Base-by-base conservation (phyloP, 352 stramenopile species). In the Blastocystis sp. region DNA sequence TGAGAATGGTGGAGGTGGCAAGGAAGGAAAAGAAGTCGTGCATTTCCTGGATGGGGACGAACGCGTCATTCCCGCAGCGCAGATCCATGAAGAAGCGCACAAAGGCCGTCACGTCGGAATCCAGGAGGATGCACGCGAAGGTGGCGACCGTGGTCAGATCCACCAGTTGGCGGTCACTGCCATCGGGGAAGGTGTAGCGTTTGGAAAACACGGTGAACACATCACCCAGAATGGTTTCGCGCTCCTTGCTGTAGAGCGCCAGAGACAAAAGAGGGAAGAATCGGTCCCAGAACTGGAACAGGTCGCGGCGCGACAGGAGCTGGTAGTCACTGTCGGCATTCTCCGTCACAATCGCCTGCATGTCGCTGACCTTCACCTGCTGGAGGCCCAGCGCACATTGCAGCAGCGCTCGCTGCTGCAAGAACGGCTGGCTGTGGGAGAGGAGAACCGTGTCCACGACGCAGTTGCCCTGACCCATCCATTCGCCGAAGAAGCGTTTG, bases 401-500 rank as follows among this genome's bases (percentile, higher is more conserved):
- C 19, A 64, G 57, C 1, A 6, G 64, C 14, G 64, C 21, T 17
- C 24, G 10, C n/a, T 54, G 71, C 34, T 54, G 17, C 21, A 66
- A 48, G 17, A 68, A 48, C 6, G 57, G 48, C 17, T 81, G n/a
- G 3, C 1, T 34, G 52, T 64, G 14, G 38, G 21, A n/a, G 21
- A 81, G 54, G 28, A 81, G 3, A 34, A 42, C 14, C 21, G 42
- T 14, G n/a, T 81, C 71, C 3, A 81, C n/a, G 11, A 6, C 40
- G 4, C 28, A 34, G 40, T 40, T 66, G 92, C 91, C 48, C 92
- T 65, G 66, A 92, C 28, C 28, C 28, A 34, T 34, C 28, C 28
- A 34, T 34, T 34, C 28, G 28, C 28, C 28, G 28, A 34, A 34
- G 28, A 34, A 34, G 28, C 28, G 28, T 34, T 34, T 34, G 28